Evolutionary conservation across 768 basidiomycete species (phyloP), one percentile per base, ranked within the genome.

Genomic region (Panaeolus cyanescens): DNA sequence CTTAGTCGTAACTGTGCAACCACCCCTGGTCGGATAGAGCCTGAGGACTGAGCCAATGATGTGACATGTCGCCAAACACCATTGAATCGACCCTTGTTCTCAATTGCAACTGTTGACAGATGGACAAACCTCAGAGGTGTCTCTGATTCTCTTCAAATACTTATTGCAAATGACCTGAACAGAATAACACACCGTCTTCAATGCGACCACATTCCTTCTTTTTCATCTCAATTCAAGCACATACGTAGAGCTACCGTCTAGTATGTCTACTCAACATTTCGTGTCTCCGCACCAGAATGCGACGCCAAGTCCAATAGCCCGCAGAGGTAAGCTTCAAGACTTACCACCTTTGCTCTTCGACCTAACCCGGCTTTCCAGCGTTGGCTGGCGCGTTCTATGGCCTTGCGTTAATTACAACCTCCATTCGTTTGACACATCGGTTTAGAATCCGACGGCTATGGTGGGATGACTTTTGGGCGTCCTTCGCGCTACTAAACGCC

Each of bases 391-490:
- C 60, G 7, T 62, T 59, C 5, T 9, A 68, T 40, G 39, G 54
- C 13, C 37, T 68, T 13, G 71, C 67, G 1, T 37, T 70, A 6
- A 20, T 66, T 7, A 56, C 66, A 7, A 71, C 68, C 4, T 30
- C 63, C n/a, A 64, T 67, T 37, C 65, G 72, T 19, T 63, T 74
- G 20, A 22, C 25, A 7, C 65, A 71, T 45, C 69, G 72, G 20
- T 56, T 57, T 54, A 68, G 65, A 19, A 67, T 62, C 6, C 61
- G 59, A 28, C 62, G 67, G 36, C 61, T 74, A 7, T 74, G 72
- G 72, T 74, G 72, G 72, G 72, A 74, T 58, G 72, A 74, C 59
- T 66, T 67, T 39, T 70, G 68, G 64, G 71, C 72, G 9, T 67
- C 65, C 10, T 22, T 65, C 15, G 68, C 72, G 7, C 54, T 70